These are phyloP conservation scores for Aspergillus leporis DNA, from an alignment of 495 filamentous ascomycete species.

Conservation along the genomic window DNA sequence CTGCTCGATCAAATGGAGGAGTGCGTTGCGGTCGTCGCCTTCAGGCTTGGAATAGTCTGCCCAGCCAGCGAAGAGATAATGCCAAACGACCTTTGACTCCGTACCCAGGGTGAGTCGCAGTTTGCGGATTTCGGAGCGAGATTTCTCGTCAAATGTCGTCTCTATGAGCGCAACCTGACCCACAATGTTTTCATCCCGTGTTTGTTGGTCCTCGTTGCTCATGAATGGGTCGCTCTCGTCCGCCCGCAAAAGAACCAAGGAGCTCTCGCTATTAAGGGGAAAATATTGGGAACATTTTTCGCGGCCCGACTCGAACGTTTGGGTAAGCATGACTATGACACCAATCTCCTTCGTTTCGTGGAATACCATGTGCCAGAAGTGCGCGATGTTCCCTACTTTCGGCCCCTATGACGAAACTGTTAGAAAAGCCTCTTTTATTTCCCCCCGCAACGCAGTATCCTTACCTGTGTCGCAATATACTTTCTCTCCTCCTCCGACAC, in stretches of 20 bases:
- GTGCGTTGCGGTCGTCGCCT: constrained; percentile 71
- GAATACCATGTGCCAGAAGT: constrained; percentile 96
- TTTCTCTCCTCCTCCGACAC: constrained; percentile 49
- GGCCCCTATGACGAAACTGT: constrained; percentile 62
- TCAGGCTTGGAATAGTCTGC: constrained; percentile 90
- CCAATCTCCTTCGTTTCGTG: constrained; percentile 76
- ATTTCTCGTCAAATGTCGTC: constrained; percentile 44
- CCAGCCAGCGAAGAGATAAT: constrained; percentile 91
- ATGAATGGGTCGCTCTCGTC: constrained; percentile 38
- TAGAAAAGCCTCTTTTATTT: neutral
- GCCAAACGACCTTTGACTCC: constrained; percentile 73
- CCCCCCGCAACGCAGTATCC: constrained; percentile 22
- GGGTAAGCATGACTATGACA: constrained; percentile 95
- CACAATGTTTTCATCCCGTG: constrained; percentile 20
- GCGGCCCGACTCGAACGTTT: constrained; percentile 75
- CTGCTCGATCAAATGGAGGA: constrained; percentile 75
- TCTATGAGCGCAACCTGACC: constrained; percentile 53
- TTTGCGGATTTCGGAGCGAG: constrained; percentile 57
- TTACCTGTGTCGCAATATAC: constrained; percentile 70
- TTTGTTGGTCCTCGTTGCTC: constrained; percentile 25
- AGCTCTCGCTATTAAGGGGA: constrained; percentile 58
- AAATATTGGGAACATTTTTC: constrained; percentile 96
- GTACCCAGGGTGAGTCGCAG: constrained; percentile 55
- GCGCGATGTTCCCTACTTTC: constrained; percentile 64
- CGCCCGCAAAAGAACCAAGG: constrained; percentile 63